Evolutionary conservation across 2,329 filamentous ascomycete genomes (phyloP).

Genomic region (Tolypocladium tundrense): DNA sequence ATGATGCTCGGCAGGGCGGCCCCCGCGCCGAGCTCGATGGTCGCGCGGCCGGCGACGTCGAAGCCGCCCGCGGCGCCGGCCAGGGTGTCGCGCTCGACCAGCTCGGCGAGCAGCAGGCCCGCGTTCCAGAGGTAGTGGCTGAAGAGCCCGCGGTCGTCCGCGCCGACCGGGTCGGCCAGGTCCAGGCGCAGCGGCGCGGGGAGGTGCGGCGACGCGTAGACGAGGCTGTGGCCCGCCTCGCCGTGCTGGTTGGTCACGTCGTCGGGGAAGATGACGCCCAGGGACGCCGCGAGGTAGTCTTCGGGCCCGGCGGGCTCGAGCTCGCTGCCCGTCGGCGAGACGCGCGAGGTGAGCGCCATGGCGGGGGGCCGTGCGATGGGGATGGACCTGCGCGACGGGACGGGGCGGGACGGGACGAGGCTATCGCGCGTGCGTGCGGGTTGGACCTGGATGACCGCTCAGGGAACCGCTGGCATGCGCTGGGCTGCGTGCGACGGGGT

Average conservation of each 20-base stretch:
- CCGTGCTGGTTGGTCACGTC: slow-evolving; percentile 58
- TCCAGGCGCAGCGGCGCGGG: slow-evolving; percentile 32
- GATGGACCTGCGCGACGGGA: no score
- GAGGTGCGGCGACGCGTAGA: slow-evolving; percentile 47
- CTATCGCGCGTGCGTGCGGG: neutral
- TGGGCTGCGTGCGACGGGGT: neutral
- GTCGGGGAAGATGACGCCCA: slow-evolving; percentile 58
- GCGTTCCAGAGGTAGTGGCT: slow-evolving; percentile 69
- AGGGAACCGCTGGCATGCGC: neutral
- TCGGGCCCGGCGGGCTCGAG: slow-evolving; percentile 28
- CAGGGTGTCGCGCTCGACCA: slow-evolving; percentile 40
- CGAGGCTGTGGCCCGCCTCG: slow-evolving; percentile 44
- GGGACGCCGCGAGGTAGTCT: slow-evolving; percentile 48
- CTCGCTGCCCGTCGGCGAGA: slow-evolving; percentile 15
- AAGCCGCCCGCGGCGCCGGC: slow-evolving; percentile 20
- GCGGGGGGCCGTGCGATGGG: neutral
- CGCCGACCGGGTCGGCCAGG: slow-evolving; percentile 36
- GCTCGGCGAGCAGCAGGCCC: slow-evolving; percentile 42
- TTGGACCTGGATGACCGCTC: neutral
- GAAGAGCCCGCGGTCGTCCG: slow-evolving; percentile 50
- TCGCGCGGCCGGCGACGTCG: slow-evolving; percentile 37
- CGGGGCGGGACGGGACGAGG: neutral
- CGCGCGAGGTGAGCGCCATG: slow-evolving; percentile 34
- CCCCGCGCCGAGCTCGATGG: slow-evolving; percentile 60
- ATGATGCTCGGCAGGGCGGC: slow-evolving; percentile 44